Evolutionary conservation across 1,139 yeast species (phyloP).

Genomic region (Debaryomyces coudertii): DNA sequence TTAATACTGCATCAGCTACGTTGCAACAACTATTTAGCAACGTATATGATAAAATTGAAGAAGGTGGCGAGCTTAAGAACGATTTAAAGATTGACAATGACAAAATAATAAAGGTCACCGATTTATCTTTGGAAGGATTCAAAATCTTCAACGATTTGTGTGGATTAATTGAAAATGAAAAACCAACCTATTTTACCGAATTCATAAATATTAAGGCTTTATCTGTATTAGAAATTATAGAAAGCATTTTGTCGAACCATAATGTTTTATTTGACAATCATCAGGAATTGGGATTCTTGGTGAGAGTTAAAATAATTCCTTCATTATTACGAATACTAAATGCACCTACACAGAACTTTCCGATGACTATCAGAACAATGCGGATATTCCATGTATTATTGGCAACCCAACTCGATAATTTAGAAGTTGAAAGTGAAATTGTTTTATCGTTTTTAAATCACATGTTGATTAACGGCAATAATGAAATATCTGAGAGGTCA

Average conservation of each 20-base stretch:
- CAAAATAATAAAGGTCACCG: conserved; percentile 45
- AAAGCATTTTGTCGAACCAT: conserved; percentile 64
- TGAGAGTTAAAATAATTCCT: conserved; percentile 74
- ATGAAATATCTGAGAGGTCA: conserved; percentile 13
- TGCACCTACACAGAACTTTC: conserved; percentile 61
- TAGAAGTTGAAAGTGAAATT: conserved; percentile 80
- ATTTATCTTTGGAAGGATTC: conserved; percentile 68
- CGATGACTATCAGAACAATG: conserved; percentile 72
- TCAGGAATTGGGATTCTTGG: conserved; percentile 63
- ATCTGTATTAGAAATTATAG: conserved; percentile 79
- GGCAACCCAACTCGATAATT: conserved; percentile 57
- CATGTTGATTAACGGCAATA: conserved; percentile 41
- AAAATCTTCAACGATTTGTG: conserved; percentile 74
- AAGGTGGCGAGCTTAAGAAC: conserved; percentile 20
- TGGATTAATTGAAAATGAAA: conserved; percentile 60
- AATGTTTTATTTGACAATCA: conserved; percentile 57
- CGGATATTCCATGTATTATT: conserved; percentile 68
- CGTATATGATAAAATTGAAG: conserved; percentile 65
- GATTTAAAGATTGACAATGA: conserved; percentile 49
- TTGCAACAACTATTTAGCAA: conserved; percentile 80
- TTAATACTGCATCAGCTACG: conserved; percentile 93
- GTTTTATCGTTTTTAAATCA: conserved; percentile 75
- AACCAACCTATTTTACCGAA: conserved; percentile 51
- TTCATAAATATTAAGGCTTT: conserved; percentile 60
- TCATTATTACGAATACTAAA: conserved; percentile 65